A percentile compares a stretch with the other conserved stretches of the same genome.
These are phyloP conservation scores for Eleusine coracana DNA, from an alignment of 176 grass and related monocot genomes.

Conservation along the genomic window DNA sequence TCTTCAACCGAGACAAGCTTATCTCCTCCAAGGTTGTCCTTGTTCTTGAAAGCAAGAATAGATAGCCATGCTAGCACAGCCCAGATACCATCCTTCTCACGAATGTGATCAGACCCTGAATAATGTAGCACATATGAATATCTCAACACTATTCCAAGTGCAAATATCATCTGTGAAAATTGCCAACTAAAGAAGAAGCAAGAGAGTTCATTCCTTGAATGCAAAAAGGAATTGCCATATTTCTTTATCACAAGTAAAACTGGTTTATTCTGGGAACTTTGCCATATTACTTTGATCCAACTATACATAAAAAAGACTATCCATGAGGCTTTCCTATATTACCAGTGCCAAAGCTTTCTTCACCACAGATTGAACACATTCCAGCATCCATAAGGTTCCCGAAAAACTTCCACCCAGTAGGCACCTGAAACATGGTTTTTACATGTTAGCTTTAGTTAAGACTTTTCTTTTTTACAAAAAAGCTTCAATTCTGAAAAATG, in stretches of 20 bases:
- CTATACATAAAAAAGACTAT: slow-evolving; percentile 4
- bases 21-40: slow-evolving; percentile 79
- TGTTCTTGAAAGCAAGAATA: slow-evolving; percentile 95
- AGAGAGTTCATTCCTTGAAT: neutral
- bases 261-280: neutral
- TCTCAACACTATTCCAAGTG: neutral
- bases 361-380: slow-evolving; percentile 94
- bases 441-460: slow-evolving; percentile 17
- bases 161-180: neutral
- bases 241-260: slow-evolving; percentile 1
- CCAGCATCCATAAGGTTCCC: slow-evolving; percentile 99
- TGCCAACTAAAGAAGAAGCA: neutral
- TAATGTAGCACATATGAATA: slow-evolving; percentile 35
- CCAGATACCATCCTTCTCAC: slow-evolving; percentile 99
- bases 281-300: neutral
- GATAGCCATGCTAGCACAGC: slow-evolving; percentile 99
- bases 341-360: slow-evolving; percentile 99
- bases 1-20: slow-evolving; percentile 89
- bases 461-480: neutral
- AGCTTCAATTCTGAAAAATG: slow-evolving; percentile 13
- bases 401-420: slow-evolving; percentile 99
- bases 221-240: neutral
- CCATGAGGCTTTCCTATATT: slow-evolving; percentile 22
- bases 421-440: slow-evolving; percentile 72
- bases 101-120: slow-evolving; percentile 96